Percentiles rank a stretch among this genome's conserved stretches.
These are phyloP conservation scores for Chrysophaeum taylorii DNA, from an alignment of 352 stramenopile species.

Conservation along the genomic window DNA sequence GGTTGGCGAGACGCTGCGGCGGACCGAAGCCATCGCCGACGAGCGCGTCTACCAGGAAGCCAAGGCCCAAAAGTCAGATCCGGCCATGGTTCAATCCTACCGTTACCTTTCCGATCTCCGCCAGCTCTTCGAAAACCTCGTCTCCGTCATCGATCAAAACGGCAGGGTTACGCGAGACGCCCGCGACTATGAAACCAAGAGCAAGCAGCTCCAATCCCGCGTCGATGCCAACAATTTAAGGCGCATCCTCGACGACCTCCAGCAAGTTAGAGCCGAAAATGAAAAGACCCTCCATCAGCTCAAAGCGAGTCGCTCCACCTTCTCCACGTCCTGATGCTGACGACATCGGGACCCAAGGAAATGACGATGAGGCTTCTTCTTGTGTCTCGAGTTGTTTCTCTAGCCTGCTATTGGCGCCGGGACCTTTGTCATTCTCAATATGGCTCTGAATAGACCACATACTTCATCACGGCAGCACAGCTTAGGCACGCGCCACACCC, in stretches of 20 bases:
- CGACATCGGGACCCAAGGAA: too few relatives aligned
- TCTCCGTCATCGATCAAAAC: conserved; percentile 47
- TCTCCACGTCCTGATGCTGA: too few relatives aligned
- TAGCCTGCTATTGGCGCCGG: too few relatives aligned
- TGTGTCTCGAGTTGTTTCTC: too few relatives aligned
- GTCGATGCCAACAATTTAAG: conserved; percentile 57
- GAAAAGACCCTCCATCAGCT: conserved; percentile 46
- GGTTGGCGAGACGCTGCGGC: conserved; percentile 60
- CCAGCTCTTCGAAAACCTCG: conserved; percentile 65
- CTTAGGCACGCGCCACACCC: too few relatives aligned
- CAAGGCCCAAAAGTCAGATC: conserved; percentile 26
- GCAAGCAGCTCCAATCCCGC: conserved; percentile 57
- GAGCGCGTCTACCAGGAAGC: conserved; percentile 64
- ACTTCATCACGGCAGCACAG: too few relatives aligned
- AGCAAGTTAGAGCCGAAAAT: conserved; percentile 59
- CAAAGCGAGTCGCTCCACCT: too few relatives aligned
- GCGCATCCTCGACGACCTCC: conserved; percentile 55
- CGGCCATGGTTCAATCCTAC: background rate
- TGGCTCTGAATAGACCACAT: too few relatives aligned
- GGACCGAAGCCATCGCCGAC: conserved; percentile 61
- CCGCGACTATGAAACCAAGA: conserved; percentile 66
- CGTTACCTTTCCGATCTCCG: conserved; percentile 49
- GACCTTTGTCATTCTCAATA: too few relatives aligned
- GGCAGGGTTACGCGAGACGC: conserved; percentile 61
- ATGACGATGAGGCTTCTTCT: too few relatives aligned